Conservation (phyloP, 2,329 filamentous ascomycete genomes). For the Penicillium aurantiogriseum region DNA sequence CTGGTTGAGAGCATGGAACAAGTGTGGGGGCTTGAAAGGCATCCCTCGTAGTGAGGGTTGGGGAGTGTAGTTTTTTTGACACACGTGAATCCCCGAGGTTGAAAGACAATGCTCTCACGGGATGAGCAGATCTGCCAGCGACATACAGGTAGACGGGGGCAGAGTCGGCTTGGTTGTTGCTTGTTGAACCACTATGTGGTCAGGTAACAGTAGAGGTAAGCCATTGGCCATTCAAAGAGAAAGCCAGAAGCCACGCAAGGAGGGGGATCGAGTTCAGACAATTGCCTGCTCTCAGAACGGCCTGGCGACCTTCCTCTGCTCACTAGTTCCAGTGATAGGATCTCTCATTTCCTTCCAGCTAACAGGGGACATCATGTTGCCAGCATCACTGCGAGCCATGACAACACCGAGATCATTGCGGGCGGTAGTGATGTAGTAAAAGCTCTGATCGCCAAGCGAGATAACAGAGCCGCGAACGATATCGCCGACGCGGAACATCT, state of each 20-base stretch:
- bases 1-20: neutral
- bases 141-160: neutral
- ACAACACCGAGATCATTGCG: slow-evolving; percentile 90
- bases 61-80: neutral
- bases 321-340: slow-evolving; percentile 70
- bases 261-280: neutral
- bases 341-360: slow-evolving; percentile 96
- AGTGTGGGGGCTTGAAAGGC: neutral
- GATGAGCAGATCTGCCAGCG: neutral
- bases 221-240: neutral
- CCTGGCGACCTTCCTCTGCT: slow-evolving; percentile 89
- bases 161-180: neutral
- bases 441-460: slow-evolving; percentile 86
- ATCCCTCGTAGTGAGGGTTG: neutral
- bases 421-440: slow-evolving; percentile 92
- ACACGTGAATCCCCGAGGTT: neutral
- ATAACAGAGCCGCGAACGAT: slow-evolving; percentile 86
- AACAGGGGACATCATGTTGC: slow-evolving; percentile 87
- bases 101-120: neutral
- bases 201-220: neutral
- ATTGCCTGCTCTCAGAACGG: slow-evolving; percentile 64
- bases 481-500: slow-evolving; percentile 90
- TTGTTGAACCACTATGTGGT: neutral
- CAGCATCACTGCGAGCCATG: slow-evolving; percentile 82
- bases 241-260: neutral